Evolutionary conservation across 2,329 filamentous ascomycete species (phyloP).

Genomic region (Claviceps pusilla): DNA sequence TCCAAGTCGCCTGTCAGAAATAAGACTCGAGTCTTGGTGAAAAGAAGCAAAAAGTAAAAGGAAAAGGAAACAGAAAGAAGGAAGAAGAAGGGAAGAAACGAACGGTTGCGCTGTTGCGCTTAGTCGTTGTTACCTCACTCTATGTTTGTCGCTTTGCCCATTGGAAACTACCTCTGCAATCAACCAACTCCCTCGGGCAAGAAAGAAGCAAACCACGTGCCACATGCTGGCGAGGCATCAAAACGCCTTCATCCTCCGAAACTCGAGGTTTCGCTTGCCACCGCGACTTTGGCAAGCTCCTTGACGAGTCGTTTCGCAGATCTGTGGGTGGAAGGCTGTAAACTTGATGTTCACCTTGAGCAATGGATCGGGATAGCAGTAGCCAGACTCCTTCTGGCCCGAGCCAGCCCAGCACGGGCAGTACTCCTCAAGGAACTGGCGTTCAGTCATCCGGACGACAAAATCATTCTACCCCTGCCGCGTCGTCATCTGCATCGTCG

Average conservation of each 20-base stretch:
- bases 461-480: slow-evolving; percentile 4
- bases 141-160: neutral
- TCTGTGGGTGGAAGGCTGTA: no score
- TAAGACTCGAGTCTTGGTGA: neutral
- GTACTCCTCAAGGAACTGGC: slow-evolving; percentile 19
- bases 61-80: no score
- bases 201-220: neutral
- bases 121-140: neutral
- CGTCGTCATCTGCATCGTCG: slow-evolving; percentile 8
- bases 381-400: slow-evolving; percentile 15
- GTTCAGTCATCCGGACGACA: slow-evolving; percentile 10
- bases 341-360: neutral
- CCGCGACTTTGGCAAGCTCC: neutral
- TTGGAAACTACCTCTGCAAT: neutral
- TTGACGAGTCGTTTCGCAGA: neutral
- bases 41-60: neutral
- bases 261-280: neutral
- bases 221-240: neutral
- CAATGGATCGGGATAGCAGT: slow-evolving; percentile 20
- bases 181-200: neutral
- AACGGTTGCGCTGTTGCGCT: neutral
- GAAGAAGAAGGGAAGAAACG: neutral
- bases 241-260: neutral
- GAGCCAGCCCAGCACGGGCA: slow-evolving; percentile 18
- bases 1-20: neutral